Percentiles rank a stretch among this genome's conserved stretches.
Evolutionary conservation across 2,329 filamentous ascomycete species (phyloP).

Genomic region (Ascochyta viciae-villosae): DNA sequence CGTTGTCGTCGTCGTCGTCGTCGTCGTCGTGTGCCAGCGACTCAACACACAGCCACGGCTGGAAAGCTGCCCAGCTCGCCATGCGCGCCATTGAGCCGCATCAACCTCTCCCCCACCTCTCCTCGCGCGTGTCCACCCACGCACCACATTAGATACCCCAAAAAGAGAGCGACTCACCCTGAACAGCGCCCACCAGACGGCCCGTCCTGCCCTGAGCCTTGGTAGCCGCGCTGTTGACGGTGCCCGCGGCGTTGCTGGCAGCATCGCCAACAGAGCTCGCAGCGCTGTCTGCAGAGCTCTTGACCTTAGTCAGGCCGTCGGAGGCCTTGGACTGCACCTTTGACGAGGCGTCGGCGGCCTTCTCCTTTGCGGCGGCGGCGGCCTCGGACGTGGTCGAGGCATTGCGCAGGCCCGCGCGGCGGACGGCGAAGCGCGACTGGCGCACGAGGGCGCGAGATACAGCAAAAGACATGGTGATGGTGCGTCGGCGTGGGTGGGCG

Average conservation of each 20-base stretch:
- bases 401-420: slow-evolving; percentile 55
- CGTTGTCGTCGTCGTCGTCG: too few species aligned
- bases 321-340: slow-evolving; percentile 79
- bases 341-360: slow-evolving; percentile 49
- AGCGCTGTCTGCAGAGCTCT: slow-evolving; percentile 79
- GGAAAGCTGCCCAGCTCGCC: slow-evolving; percentile 17
- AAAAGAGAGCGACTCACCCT: slow-evolving; percentile 70
- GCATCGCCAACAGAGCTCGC: slow-evolving; percentile 74
- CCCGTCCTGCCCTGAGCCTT: slow-evolving; percentile 86
- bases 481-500: slow-evolving; percentile 17
- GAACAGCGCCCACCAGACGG: slow-evolving; percentile 76
- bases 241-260: slow-evolving; percentile 68
- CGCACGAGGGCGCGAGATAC: slow-evolving; percentile 56
- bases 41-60: slow-evolving; percentile 1
- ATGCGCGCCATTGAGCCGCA: slow-evolving; percentile 27
- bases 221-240: slow-evolving; percentile 80
- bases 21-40: neutral
- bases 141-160: slow-evolving; percentile 2
- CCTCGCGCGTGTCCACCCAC: neutral
- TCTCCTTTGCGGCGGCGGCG: slow-evolving; percentile 56
- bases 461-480: slow-evolving; percentile 56
- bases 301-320: slow-evolving; percentile 82
- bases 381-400: slow-evolving; percentile 58
- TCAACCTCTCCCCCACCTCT: neutral
- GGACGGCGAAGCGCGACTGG: slow-evolving; percentile 52